Evolutionary conservation across 2,329 filamentous ascomycete species (phyloP).

Genomic region (Sporothrix euskadiensis): DNA sequence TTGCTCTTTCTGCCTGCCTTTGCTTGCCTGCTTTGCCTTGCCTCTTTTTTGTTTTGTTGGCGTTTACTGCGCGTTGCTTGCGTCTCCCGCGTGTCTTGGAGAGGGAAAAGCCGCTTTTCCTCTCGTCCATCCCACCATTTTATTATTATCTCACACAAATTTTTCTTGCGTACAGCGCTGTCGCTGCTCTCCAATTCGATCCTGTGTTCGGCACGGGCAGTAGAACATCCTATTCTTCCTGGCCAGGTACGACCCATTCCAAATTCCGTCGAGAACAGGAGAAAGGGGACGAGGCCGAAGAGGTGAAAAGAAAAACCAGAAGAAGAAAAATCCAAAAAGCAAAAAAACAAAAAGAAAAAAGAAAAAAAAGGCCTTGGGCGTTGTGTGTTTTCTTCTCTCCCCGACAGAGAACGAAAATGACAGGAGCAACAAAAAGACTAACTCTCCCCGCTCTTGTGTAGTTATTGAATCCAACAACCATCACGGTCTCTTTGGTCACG

Average conservation of each 20-base stretch:
- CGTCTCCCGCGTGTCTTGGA: background rate
- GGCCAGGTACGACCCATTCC: constrained; percentile 31
- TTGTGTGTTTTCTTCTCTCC: constrained; percentile 10
- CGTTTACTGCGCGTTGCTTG: constrained; percentile 13
- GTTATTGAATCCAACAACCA: constrained; percentile 40
- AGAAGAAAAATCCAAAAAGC: background rate
- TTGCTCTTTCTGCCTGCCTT: background rate
- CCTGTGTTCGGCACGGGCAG: constrained; percentile 32
- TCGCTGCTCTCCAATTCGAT: constrained; percentile 33
- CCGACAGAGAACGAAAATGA: background rate
- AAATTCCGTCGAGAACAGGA: constrained; percentile 5
- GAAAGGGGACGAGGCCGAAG: constrained; percentile 7
- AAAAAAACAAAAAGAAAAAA: background rate
- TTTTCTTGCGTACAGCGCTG: constrained; percentile 29
- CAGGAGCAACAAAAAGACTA: constrained; percentile 31
- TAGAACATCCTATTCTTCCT: constrained; percentile 31
- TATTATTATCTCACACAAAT: constrained; percentile 23
- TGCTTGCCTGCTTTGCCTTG: background rate
- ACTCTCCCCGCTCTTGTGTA: constrained; percentile 25
- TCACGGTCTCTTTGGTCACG: constrained; percentile 46
- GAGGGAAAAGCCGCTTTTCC: background rate
- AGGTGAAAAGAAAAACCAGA: constrained; percentile 1
- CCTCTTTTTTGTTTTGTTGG: background rate
- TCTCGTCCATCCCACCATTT: background rate
- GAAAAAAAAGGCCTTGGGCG: background rate